Base-by-base conservation (phyloP, 2,329 filamentous ascomycete genomes). In the Alternaria sp. region DNA sequence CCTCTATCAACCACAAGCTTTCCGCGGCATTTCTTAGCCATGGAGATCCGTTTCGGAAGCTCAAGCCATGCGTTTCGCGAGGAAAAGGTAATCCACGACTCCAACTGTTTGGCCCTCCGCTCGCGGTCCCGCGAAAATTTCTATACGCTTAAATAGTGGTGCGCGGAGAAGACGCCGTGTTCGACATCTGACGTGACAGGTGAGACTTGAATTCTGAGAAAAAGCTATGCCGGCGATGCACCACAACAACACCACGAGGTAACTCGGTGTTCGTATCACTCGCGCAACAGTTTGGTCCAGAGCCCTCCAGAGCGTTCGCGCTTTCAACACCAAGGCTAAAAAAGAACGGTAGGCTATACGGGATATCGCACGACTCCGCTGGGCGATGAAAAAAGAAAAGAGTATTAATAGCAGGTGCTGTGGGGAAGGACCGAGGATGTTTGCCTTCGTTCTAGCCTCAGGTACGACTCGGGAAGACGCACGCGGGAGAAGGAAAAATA, bases 11-110 rank as follows among this genome's bases (percentile, higher is more conserved):
- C 30, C 46, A 50, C 32, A 50, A 50, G 46, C 46, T 50, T 50
- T 50, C 46, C 46, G 32, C 46, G 46, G 46, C 46, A 50, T 50
- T 38, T 50, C 46, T 50, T 50, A 38, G 46, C 46, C 32, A 27
- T n/a, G 30, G 5, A 50, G 32, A 36, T 36, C 46, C 30, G 46
- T 50, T 50, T 50, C 32, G 30, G 30, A 50, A 36, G 32, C 46
- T 50, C 32, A 38, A 50, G 20, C 32, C 46, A 38, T 34, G 46
- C 32, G 46, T 50, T 50, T 50, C 46, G 46, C 34, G 46, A 38
- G 20, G 22, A 20, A 50, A 50, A 50, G 30, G 46, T 50, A 27
- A 50, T 50, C 25, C 46, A 50, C 46, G 30, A 50, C 30, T 50
- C 20, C 46, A 38, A 38, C 30, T 36, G 46, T 50, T 38, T 50